These are phyloP conservation scores for Psilocybe tampanensis DNA, from an alignment of 768 basidiomycete genomes.

Conservation along the genomic window DNA sequence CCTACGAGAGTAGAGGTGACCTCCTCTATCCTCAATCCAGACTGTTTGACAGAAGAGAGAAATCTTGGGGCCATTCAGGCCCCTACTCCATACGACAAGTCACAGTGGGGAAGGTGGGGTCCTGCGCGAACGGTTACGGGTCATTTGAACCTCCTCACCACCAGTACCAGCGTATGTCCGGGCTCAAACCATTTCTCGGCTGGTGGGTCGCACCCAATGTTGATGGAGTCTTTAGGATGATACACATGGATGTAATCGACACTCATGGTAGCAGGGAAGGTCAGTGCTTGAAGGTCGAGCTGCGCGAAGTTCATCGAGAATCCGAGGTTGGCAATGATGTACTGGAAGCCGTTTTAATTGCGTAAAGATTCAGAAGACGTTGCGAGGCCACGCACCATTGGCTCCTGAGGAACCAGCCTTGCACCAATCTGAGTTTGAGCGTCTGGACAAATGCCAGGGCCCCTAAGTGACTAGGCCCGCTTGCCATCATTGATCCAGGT, in stretches of 20 bases:
- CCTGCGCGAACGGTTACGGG: too few species aligned
- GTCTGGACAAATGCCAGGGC: constrained; percentile 57
- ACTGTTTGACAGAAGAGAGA: too few species aligned
- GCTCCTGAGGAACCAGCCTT: constrained; percentile 72
- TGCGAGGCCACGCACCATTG: constrained; percentile 56
- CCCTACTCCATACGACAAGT: too few species aligned
- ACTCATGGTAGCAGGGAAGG: constrained; percentile 68
- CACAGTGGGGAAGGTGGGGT: too few species aligned
- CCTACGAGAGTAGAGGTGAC: too few species aligned
- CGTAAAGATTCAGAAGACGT: background rate
- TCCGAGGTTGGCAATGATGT: constrained; percentile 70
- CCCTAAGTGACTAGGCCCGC: constrained; percentile 66
- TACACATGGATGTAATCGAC: constrained; percentile 89
- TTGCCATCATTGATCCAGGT: constrained; percentile 70
- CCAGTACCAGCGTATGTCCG: too few species aligned
- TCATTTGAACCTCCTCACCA: too few species aligned
- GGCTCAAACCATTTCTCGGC: too few species aligned
- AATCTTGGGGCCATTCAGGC: too few species aligned
- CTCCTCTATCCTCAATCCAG: too few species aligned
- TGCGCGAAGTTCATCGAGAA: constrained; percentile 71
- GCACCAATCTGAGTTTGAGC: constrained; percentile 53
- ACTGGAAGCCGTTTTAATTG: constrained; percentile 9
- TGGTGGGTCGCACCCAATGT: constrained; percentile 79
- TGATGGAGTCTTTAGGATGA: constrained; percentile 63
- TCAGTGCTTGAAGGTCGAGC: constrained; percentile 63